Percentiles rank a stretch among this genome's conserved stretches.
Evolutionary conservation across 73 alveolate species (phyloP).

Genomic region (Paramecium primaurelia): DNA sequence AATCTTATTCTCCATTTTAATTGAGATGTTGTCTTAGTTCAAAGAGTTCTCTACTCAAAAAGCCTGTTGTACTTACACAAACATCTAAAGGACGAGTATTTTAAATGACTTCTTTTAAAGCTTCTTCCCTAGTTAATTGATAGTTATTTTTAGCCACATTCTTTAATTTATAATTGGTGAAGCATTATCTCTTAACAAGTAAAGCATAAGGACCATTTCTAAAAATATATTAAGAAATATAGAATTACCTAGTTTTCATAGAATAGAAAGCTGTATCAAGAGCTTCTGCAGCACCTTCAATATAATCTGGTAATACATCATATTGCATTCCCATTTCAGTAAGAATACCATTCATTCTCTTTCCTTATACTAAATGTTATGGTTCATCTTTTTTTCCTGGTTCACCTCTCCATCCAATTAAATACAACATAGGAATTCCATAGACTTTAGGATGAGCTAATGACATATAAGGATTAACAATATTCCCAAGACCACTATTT

Average conservation of each 20-base stretch:
- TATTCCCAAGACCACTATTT: conserved; percentile 93
- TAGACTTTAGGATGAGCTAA: conserved; percentile 86
- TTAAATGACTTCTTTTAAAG: conserved; percentile 60
- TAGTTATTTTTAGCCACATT: conserved; percentile 42
- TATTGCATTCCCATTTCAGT: conserved; percentile 80
- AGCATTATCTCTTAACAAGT: conserved; percentile 79
- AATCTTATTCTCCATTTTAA: conserved; percentile 71
- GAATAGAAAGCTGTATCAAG: conserved; percentile 63
- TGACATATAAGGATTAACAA: conserved; percentile 85
- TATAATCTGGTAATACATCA: conserved; percentile 86
- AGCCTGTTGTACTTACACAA: conserved; percentile 85
- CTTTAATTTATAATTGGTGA: conserved; percentile 73
- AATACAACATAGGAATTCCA: conserved; percentile 83
- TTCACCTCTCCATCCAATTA: conserved; percentile 97
- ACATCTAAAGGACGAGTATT: conserved; percentile 68
- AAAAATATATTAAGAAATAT: not conserved
- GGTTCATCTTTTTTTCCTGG: conserved; percentile 96
- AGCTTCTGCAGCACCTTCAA: conserved; percentile 79
- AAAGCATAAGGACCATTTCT: conserved; percentile 85
- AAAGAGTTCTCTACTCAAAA: conserved; percentile 86
- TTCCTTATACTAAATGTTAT: conserved; percentile 91
- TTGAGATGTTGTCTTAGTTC: conserved; percentile 75
- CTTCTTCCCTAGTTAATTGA: conserved; percentile 74
- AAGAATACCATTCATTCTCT: conserved; percentile 73
- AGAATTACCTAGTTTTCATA: conserved; percentile 52